Base-by-base conservation (phyloP, 306 rosid genomes). In the Abrus precatorius region DNA sequence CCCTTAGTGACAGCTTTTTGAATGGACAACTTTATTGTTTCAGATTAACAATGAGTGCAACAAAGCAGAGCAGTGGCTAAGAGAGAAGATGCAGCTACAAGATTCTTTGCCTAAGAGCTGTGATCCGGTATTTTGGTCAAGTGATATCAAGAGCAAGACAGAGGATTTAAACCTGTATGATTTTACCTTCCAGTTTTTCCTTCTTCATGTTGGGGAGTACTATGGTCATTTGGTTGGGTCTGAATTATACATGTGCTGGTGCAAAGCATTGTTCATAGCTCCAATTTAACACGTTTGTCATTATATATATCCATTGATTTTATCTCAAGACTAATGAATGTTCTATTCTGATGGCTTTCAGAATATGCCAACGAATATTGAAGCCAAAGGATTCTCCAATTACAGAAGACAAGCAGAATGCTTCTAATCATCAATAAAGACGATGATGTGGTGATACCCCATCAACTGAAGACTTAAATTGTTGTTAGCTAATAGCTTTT, bases 41-140 rank as follows among this genome's bases (percentile, higher is more conserved):
- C 75, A 86, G 89, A 57, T 86, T 64, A 69, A 55, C 41, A 77
- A 68, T 14, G 94, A 93, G 82, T 95, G 98, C 90, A 74, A 80
- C 65, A 91, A 86, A 83, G 93, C 91, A 49, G 97, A 95, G 82
- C 89, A 88, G 73, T 95, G 99, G 98, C 84, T 91, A 43, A 81
- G 85, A 79, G 96, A 91, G 74, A 90, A 79, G 80, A 83, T 55
- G 83, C 91, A 91, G 57, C 82, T 80, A 50, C 99, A 95, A 84
- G 93, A 91, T 60, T 75, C 86, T 5, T 32, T 84, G 83, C 91
- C 97, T 5, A 93, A 87, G 86, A 80, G 89, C 83, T 63, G 45
- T 11, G 89, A 93, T 88, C 98, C 89, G 27, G 81, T 86, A 49
- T 47, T 86, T 56, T 75, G 86, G 84, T 69, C 89, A 75, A 78